Evolutionary conservation across 129 eudicot genomes (phyloP), one percentile per base, ranked within the genome.

Genomic region (Gnaphalium uliginosum): DNA sequence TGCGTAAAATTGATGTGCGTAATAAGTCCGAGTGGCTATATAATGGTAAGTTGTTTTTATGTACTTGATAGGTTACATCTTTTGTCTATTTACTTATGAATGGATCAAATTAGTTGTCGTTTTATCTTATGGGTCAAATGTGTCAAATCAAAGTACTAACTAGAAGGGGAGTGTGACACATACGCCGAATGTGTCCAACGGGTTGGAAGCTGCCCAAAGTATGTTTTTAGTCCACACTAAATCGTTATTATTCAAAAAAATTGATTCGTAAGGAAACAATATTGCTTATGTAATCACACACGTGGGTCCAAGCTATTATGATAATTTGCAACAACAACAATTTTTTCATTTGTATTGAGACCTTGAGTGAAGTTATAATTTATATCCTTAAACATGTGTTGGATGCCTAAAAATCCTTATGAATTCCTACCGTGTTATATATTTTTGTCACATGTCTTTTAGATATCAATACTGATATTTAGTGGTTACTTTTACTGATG

Each of bases 21-120:
- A 94, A 94, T 80, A 94, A 89, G 86, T 90, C 98, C 0, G 98
- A 94, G 81, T 94, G 98, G 98, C 69, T 89, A 41, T 83, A 82
- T 41, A 90, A 94, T 75, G 98, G 98, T 88, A 75, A 81, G 76
- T 53, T 63, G n/a, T 74, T 41, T 46, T 59, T 41, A 23, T 22
- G 24, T 22, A 53, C 18, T 22, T 60, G 8, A 24, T 25, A 56
- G 13, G 61, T 21, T 19, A 22, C 11, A n/a, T 7, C 24, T 56
- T n/a, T 56, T 19, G 24, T 17, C 35, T 2, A 22, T 25, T 25
- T 25, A 60, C 18, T 24, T 60, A 60, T 60, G 30, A 22, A 25
- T 60, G 66, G 66, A 7, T 60, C 29, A 21, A 60, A 1, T 24
- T 56, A 22, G 32, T 1, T 60, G 4, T 19, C 22, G 27, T 22